phyloP scores from a whole-genome alignment of 1,139 yeast genomes.

The Pichia sp. region DNA sequence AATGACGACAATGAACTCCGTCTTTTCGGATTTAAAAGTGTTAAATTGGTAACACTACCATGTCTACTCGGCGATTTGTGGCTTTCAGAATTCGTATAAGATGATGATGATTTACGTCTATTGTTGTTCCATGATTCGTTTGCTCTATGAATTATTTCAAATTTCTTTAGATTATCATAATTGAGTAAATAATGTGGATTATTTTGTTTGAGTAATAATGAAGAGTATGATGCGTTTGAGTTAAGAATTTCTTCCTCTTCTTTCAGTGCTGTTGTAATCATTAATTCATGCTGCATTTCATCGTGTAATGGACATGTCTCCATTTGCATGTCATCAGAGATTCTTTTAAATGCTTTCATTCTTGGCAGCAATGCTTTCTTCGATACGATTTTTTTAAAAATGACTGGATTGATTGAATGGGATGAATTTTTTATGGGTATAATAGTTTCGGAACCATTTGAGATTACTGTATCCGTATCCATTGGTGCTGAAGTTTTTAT shows the following conservation, averaged over 20 bases:
- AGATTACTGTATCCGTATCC: background rate
- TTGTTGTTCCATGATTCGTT: constrained; percentile 30
- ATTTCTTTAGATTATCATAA: constrained; percentile 25
- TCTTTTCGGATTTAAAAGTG: background rate
- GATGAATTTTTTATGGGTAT: background rate
- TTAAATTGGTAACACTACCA: constrained; percentile 7
- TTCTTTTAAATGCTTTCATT: constrained; percentile 29
- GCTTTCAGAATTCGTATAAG: constrained; percentile 12
- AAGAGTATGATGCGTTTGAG: constrained; percentile 1
- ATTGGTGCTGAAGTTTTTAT: no score
- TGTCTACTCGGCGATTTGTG: constrained; percentile 8
- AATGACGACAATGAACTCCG: constrained; percentile 3
- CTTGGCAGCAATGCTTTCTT: constrained; percentile 26
- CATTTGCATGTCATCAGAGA: constrained; percentile 27
- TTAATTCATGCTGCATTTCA: constrained; percentile 30
- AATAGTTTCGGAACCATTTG: background rate
- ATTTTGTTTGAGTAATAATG: constrained; percentile 7
- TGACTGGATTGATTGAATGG: constrained; percentile 15
- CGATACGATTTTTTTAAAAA: constrained; percentile 24
- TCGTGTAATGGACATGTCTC: constrained; percentile 30
- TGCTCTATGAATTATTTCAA: constrained; percentile 29
- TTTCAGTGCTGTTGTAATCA: constrained; percentile 27
- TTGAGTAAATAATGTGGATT: constrained; percentile 9
- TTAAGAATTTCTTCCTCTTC: constrained; percentile 22
- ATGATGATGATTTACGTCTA: constrained; percentile 15